Base-by-base conservation (phyloP, 2,329 filamentous ascomycete species). In the Pyricularia sp. region DNA sequence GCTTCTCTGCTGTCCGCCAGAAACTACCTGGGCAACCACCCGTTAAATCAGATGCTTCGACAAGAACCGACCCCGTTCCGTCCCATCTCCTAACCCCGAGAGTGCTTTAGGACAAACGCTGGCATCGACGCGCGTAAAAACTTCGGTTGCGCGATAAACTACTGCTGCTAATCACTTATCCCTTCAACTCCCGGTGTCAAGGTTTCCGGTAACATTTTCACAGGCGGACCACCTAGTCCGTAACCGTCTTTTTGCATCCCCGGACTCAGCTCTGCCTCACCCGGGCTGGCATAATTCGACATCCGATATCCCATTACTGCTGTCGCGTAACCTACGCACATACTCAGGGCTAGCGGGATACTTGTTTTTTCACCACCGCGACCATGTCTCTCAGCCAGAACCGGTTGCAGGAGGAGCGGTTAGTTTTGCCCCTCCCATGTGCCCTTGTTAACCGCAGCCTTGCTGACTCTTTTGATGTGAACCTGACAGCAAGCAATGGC, bases 341-440 rank as follows among this genome's bases (percentile, higher is more conserved):
- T 14, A 61, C 9, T 26, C n/a, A 17, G 23, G 10, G 4, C 33
- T 26, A 26, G 23, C 12, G 9, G 9, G 25, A 12, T 25, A 12
- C 10, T 12, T 25, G 5, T 25, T 11, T 9, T 11, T 26, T 26
- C 11, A 61, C 23, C 25, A 61, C 67, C 20, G 61, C 58, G 68
- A 78, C 69, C 70, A 97, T 97, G 93, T 91, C 93, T 74, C 86
- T 98, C 68, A 97, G 93, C 78, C 88, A 91, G 76, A 96, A 96
- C 77, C 87, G 94, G 71, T 85, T 97, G 58, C 90, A 93, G 73
- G 93, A 97, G 80, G 93, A 97, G 83, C 85, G 93, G 92, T 94
- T 85, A 73, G 86, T 80, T 61, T 17, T 28, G 11, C 28, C 31
- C 2, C 26, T 28, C 55, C 2, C 28, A 12, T 30, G 28, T 33